Evolutionary conservation across 1,139 yeast genomes (phyloP), one percentile per base, ranked within the genome.

Genomic region (Yamadazyma epiphylla): DNA sequence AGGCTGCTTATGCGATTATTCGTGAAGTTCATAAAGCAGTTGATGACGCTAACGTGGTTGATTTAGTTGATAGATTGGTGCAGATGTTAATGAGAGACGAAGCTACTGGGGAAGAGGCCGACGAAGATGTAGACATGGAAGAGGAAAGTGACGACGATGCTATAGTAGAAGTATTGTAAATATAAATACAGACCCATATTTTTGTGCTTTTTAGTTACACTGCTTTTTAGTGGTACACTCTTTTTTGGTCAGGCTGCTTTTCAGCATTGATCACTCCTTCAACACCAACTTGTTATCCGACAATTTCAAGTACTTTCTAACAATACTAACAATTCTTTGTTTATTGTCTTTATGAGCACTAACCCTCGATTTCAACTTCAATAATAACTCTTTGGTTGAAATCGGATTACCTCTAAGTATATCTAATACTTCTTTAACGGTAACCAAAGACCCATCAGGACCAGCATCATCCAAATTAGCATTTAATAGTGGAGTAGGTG

Each of bases 41-140:
- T 5, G 74, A 77, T 10, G 74, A 78, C 32, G 91, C 82, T 28
- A 74, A 73, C 15, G 71, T 87, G 13, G 67, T 69, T 24, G 95
- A 84, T 27, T 56, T 80, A 36, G 77, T 85, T 60, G 86, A 81
- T 42, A 71, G 85, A 55, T 51, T 81, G 27, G 97, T 87, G 13
- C 89, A 88, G 52, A 74, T 86, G 80, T 66, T 88, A 41, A 82
- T 83, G 89, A 78, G 97, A 64, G 97, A 89, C 47, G 97, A 88
- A 49, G 82, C 78, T 12, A 67, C 68, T 5, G 55, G 37, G 15
- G 49, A 32, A 2, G 52, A 43, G 13, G 58, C 45, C 2, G 55
- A 43, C 10, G 51, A 44, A 8, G 50, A 41, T 10, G 51, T 36
- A 15, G 57, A 49, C 11, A 54, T 46, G 13, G 58, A 56, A n/a